Conservation (phyloP, 805 yeast genomes). For the Saccharomycopsis microspora region DNA sequence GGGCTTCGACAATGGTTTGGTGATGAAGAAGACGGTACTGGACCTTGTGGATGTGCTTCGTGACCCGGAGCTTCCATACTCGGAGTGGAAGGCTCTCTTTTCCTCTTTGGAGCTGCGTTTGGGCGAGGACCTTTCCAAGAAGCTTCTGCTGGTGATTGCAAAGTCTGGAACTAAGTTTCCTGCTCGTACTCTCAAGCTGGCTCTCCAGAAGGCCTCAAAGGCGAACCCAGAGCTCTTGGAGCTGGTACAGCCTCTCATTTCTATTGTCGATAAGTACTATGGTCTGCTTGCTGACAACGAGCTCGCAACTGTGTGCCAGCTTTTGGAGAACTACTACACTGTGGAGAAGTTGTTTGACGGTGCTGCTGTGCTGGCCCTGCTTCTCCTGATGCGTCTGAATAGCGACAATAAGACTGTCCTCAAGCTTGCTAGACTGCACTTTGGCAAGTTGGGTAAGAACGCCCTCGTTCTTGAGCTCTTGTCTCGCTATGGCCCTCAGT, state of each 20-base stretch:
- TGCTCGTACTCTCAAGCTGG: conserved; percentile 68
- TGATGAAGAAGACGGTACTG: conserved; percentile 74
- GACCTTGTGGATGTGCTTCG: conserved; percentile 62
- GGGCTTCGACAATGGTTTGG: conserved; percentile 94
- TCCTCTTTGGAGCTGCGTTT: conserved; percentile 90
- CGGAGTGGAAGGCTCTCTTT: conserved; percentile 78
- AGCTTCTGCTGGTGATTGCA: conserved; percentile 52
- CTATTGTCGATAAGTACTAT: conserved; percentile 57
- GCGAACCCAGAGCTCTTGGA: conserved; percentile 42
- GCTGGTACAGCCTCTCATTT: conserved; percentile 62
- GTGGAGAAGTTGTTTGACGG: conserved; percentile 77
- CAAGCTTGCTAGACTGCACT: conserved; percentile 67
- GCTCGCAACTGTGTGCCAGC: conserved; percentile 55
- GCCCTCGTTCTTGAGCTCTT: conserved; percentile 79
- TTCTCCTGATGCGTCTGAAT: conserved; percentile 75
- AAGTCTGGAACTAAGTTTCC: conserved; percentile 70
- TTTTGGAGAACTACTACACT: conserved; percentile 61
- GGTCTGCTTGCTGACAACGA: conserved; percentile 81
- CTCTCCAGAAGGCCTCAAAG: conserved; percentile 49
- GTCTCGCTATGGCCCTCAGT: conserved; percentile 67
- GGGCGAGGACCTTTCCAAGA: conserved; percentile 64
- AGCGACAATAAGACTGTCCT: conserved; percentile 60
- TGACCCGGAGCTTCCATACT: conserved; percentile 77
- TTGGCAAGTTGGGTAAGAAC: conserved; percentile 89
- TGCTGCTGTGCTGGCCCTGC: conserved; percentile 56